Evolutionary conservation across 352 stramenopile genomes (phyloP).

Genomic region (Elongisporangium undulatum): DNA sequence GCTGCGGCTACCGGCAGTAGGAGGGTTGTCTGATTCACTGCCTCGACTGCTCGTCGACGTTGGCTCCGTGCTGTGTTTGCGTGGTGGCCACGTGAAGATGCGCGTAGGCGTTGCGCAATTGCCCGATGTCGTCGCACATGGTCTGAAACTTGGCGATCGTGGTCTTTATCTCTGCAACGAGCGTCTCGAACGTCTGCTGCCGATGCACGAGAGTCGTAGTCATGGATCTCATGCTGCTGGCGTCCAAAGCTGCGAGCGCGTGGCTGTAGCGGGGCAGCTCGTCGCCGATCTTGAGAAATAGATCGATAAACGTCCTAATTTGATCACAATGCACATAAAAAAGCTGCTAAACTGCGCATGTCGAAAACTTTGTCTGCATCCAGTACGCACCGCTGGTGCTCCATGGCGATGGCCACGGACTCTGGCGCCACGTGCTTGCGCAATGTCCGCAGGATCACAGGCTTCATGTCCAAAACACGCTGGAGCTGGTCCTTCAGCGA

Average conservation of each 20-base stretch:
- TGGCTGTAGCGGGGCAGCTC: constrained; percentile 26
- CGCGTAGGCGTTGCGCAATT: constrained; percentile 20
- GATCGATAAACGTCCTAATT: constrained; percentile 27
- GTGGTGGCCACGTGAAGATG: constrained; percentile 12
- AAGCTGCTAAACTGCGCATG: background rate
- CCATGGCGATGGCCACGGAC: constrained; percentile 34
- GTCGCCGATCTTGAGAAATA: constrained; percentile 47
- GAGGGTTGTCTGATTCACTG: constrained; percentile 3
- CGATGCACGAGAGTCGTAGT: constrained; percentile 4
- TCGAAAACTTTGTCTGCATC: background rate
- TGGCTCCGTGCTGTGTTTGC: background rate
- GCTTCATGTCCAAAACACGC: constrained; percentile 28
- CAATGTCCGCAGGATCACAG: constrained; percentile 31
- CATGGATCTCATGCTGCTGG: constrained; percentile 4
- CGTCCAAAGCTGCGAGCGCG: constrained; percentile 19
- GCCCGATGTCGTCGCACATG: constrained; percentile 20
- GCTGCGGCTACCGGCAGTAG: constrained; percentile 45
- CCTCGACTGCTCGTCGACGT: background rate
- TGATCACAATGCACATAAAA: background rate
- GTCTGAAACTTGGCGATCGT: constrained; percentile 20
- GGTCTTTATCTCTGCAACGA: constrained; percentile 13
- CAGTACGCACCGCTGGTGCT: constrained; percentile 30
- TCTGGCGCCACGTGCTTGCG: constrained; percentile 24
- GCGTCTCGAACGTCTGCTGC: constrained; percentile 19
- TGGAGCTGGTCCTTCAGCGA: constrained; percentile 22